Evolutionary conservation across 192 early-diverging fungal genomes (phyloP), one percentile per base, ranked within the genome.

Genomic region (Polychytrium aggregatum): DNA sequence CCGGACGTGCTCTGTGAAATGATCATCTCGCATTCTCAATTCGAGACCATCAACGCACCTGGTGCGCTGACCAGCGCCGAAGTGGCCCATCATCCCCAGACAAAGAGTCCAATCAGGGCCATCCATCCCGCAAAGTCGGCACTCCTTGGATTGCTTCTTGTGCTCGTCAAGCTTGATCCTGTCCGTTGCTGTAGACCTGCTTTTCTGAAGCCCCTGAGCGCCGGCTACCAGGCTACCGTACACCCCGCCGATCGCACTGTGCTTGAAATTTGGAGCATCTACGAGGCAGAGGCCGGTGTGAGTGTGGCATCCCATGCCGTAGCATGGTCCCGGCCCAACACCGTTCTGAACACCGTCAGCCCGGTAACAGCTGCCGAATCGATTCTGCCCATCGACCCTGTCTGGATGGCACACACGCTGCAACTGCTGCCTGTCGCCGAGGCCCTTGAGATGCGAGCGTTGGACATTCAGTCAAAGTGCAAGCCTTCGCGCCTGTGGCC

Each of bases 161-260:
- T 53, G 26, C 40, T 84, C 14, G 72, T 73, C 28, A 50, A 51
- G 9, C 62, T 75, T 9, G 65, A 72, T 25, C 77, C 79, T 10
- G 50, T 56, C 25, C 59, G 56, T 8, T 65, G 68, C 27, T 71
- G 64, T 39, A 70, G 73, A 18, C 58, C 68, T 11, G 60, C 58
- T 35, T 67, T 71, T 28, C 44, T 83, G 11, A 56, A 64, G 35
- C 37, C 52, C 22, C 56, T 83, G 5, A 53, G 76, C 8, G 52
- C 62, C 1, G 67, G 65, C 7, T 87, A 85, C 45, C 60, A 60
- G 18, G 85, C 80, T 3, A 75, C 83, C 2, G 72, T 65, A 2
- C 22, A 52, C 16, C 25, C 48, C 4, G 53, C 71, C 0, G 85
- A 87, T 53, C 71, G 73, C 29, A 43, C n/a, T 16, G 57, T 82